Evolutionary conservation across 2,329 filamentous ascomycete species (phyloP), one percentile per base, ranked within the genome.

Genomic region (Ophiocordyceps camponoti-rufipedis): DNA sequence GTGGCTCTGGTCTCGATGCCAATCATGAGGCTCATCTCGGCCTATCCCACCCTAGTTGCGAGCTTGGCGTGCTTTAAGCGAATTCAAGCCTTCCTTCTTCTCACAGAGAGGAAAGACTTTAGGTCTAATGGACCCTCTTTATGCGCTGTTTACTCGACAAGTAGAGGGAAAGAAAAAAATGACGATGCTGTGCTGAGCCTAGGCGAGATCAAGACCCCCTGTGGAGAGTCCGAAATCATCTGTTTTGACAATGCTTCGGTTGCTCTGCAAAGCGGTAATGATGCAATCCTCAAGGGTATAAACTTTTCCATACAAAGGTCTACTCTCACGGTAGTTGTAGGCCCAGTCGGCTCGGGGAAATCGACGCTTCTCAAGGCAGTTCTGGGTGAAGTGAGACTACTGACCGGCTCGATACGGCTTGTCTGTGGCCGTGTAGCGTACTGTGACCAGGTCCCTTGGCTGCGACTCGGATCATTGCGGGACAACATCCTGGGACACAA

Each of bases 391-490:
- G 51, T 50, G 4, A 47, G 55, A 3, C 45, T 47, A 28, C 23
- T 42, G 16, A 45, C 41, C n/a, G 57, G 55, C 2, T 46, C 45
- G 2, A 49, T 56, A 8, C 23, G 28, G 19, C 5, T 46, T 6
- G 39, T 28, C 11, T 12, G 12, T 47, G 29, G 39, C 5, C 46
- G 46, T 2, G 49, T 61, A 10, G 59, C 51, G 1, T 62, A 54
- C 49, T 62, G 59, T 46, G 55, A 59, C 33, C 61, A 63, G 43
- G 47, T 48, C 1, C 53, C 61, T 1, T 62, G 58, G 41, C 51
- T 62, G 2, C 47, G 52, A 40, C 59, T 58, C 45, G 53, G 46
- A 1, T 56, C 59, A 5, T 50, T 63, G 16, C 52, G 51, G 16
- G 52, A 56, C 10, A 63, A 62, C 45, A 59, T 64, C 13, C 44